phyloP scores from a whole-genome alignment of 2,329 filamentous ascomycete species.

The Beauveria sp. region DNA sequence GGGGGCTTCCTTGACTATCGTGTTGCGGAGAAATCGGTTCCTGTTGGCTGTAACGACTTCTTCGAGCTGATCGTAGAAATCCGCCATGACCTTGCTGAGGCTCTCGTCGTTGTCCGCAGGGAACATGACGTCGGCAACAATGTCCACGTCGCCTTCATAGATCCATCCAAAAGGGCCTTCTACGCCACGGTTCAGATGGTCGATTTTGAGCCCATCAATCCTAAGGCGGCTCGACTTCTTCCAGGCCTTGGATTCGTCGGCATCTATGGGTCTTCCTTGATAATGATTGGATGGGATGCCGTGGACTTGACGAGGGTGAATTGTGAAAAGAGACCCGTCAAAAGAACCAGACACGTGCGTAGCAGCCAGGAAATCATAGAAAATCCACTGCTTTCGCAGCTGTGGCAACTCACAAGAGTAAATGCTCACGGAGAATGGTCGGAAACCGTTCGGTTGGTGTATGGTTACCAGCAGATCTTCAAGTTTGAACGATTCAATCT shows the following conservation, averaged over 20 bases:
- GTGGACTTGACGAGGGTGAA: constrained; percentile 88
- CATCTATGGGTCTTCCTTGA: constrained; percentile 43
- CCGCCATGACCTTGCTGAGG: constrained; percentile 89
- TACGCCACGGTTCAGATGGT: constrained; percentile 89
- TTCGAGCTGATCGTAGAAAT: constrained; percentile 94
- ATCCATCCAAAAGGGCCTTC: constrained; percentile 97
- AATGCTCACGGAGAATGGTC: constrained; percentile 93
- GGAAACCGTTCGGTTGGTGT: constrained; percentile 81
- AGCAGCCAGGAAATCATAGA: constrained; percentile 93
- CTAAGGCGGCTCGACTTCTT: constrained; percentile 92
- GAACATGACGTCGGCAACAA: constrained; percentile 92
- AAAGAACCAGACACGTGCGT: constrained; percentile 95
- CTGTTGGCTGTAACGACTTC: constrained; percentile 79
- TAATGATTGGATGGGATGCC: constrained; percentile 59
- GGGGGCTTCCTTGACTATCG: constrained; percentile 21
- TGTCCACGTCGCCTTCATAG: constrained; percentile 92
- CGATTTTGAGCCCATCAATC: constrained; percentile 89
- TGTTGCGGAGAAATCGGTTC: constrained; percentile 52
- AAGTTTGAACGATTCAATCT: constrained; percentile 94
- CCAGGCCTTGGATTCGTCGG: constrained; percentile 67
- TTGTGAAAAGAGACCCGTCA: constrained; percentile 93
- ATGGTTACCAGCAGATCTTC: constrained; percentile 88
- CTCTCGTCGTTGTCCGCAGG: constrained; percentile 82
- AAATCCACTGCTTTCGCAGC: constrained; percentile 90
- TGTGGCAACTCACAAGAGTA: constrained; percentile 92